These are phyloP conservation scores for Neospora caninum DNA, from an alignment of 169 alveolate species.

Conservation along the genomic window DNA sequence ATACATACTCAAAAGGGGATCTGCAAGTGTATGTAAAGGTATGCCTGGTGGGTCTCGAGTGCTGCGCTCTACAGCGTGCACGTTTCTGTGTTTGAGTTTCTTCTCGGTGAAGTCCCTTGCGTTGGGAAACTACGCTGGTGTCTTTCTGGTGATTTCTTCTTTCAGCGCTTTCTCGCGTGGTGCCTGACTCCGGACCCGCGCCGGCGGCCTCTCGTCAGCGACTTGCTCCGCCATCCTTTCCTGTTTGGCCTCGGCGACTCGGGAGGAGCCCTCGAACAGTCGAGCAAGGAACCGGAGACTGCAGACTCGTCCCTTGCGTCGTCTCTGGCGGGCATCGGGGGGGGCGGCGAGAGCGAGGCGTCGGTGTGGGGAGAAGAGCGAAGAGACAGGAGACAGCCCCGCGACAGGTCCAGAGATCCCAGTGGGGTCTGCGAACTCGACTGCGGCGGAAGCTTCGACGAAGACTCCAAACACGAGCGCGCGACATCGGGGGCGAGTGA, in stretches of 20 bases:
- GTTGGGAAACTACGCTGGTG: not conserved
- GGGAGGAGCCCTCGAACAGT: not conserved
- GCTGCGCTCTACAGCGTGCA: too few species aligned
- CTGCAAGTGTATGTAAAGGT: too few species aligned
- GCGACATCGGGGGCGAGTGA: not conserved
- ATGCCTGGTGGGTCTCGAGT: too few species aligned
- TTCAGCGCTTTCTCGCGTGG: slow-evolving; percentile 3
- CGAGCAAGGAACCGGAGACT: not conserved
- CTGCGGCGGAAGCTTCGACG: slow-evolving; percentile 26
- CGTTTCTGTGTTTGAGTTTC: too few species aligned
- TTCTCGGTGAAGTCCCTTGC: too few species aligned
- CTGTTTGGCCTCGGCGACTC: not conserved
- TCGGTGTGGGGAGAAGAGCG: not conserved
- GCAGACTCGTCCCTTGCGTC: not conserved
- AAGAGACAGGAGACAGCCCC: not conserved
- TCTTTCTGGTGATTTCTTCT: not conserved
- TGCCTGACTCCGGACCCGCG: not conserved
- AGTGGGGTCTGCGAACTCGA: not conserved
- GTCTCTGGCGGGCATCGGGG: not conserved
- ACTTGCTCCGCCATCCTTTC: slow-evolving; percentile 7
- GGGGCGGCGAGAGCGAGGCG: not conserved
- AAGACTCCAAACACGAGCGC: not conserved
- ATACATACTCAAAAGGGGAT: not conserved
- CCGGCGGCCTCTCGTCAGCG: not conserved
- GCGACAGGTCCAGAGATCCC: not conserved